Evolutionary conservation across 1,284 basidiomycete species (phyloP).

Genomic region (Kwoniella shivajii): DNA sequence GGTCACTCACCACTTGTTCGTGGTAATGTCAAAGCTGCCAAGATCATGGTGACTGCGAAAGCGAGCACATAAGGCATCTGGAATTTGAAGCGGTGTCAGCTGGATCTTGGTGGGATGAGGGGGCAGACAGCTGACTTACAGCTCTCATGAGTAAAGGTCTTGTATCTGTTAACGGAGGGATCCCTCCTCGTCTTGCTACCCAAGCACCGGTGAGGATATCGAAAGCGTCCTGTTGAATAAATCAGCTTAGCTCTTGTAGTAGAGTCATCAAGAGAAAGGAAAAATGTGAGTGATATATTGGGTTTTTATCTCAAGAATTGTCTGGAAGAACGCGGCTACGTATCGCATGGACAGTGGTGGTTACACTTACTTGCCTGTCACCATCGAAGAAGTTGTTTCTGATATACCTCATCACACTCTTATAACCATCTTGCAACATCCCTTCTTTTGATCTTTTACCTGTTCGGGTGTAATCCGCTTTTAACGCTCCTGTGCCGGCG

Average conservation of each 20-base stretch:
- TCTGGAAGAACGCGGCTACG: too few species aligned
- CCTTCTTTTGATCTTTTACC: slow-evolving; percentile 84
- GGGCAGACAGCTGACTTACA: slow-evolving; percentile 59
- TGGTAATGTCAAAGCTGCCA: slow-evolving; percentile 78
- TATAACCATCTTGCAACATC: slow-evolving; percentile 80
- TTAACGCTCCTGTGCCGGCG: slow-evolving; percentile 92
- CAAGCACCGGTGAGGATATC: slow-evolving; percentile 93
- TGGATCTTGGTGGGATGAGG: background rate
- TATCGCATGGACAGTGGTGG: too few species aligned
- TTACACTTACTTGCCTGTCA: slow-evolving; percentile 68
- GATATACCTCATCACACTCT: slow-evolving; percentile 82
- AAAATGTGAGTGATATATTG: too few species aligned
- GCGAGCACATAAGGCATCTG: slow-evolving; percentile 82
- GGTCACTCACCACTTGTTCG: slow-evolving; percentile 71
- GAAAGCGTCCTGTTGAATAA: slow-evolving; percentile 72
- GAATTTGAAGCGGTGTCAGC: background rate
- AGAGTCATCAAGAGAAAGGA: too few species aligned
- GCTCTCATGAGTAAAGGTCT: slow-evolving; percentile 78
- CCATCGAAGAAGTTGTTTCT: slow-evolving; percentile 99
- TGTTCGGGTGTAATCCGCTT: slow-evolving; percentile 95
- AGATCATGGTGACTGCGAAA: slow-evolving; percentile 83
- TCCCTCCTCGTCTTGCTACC: slow-evolving; percentile 70
- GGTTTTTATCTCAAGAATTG: too few species aligned
- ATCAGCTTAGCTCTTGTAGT: background rate
- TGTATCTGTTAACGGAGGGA: slow-evolving; percentile 73